phyloP scores from a whole-genome alignment of 2,329 filamentous ascomycete genomes.

The Botrytis medusae region DNA sequence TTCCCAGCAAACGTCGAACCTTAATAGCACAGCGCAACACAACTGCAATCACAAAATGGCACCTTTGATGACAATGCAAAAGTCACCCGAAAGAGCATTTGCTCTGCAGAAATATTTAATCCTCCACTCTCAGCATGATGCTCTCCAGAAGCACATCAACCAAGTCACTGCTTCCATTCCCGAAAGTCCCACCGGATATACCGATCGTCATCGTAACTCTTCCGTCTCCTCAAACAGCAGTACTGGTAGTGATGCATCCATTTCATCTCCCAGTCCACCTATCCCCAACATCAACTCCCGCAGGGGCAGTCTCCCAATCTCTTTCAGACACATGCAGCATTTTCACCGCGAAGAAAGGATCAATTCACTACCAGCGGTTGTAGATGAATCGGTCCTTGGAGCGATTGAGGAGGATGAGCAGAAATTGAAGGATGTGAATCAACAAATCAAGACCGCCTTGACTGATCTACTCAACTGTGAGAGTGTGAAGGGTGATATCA shows the following conservation, averaged over 20 bases:
- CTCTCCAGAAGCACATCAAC: conserved; percentile 40
- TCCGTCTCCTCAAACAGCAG: conserved; percentile 22
- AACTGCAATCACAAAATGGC: not conserved
- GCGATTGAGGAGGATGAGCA: conserved; percentile 36
- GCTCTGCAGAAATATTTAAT: conserved; percentile 42
- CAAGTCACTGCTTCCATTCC: conserved; percentile 28
- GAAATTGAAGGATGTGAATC: conserved; percentile 50
- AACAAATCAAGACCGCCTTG: conserved; percentile 53
- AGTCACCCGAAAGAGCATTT: conserved; percentile 37
- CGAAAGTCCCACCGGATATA: conserved; percentile 18
- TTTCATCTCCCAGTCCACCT: conserved; percentile 11
- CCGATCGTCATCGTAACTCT: conserved; percentile 20
- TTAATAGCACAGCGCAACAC: not conserved
- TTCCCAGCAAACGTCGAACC: too few relatives aligned
- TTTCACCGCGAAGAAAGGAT: conserved; percentile 19
- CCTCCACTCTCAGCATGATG: conserved; percentile 40
- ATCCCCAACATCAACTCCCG: conserved; percentile 23
- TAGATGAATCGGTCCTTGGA: conserved; percentile 30
- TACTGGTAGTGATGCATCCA: not conserved
- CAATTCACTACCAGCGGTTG: conserved; percentile 33
- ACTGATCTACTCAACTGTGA: conserved; percentile 55
- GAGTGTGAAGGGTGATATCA: conserved; percentile 47
- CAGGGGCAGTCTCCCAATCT: not conserved
- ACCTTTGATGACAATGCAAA: conserved; percentile 27
- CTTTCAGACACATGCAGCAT: conserved; percentile 6